A percentile compares a stretch with the other conserved stretches of the same genome.
These are phyloP conservation scores for Pyricularia sp. DNA, from an alignment of 2,329 filamentous ascomycete species.

Conservation along the genomic window DNA sequence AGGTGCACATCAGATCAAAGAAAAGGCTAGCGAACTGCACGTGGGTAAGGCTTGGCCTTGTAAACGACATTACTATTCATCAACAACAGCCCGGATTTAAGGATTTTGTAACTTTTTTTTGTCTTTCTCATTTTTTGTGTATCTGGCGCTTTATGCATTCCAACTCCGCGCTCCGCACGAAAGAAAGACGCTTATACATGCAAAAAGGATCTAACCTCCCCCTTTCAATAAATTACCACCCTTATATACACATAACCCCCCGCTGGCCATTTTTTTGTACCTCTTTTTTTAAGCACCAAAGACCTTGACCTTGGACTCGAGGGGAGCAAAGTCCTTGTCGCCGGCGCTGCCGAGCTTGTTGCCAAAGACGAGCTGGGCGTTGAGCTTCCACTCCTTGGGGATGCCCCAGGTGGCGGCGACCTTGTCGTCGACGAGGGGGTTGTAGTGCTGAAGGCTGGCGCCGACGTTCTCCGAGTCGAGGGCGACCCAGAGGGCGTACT, in stretches of 20 bases:
- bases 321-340: conserved; percentile 54
- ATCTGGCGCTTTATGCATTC: neutral
- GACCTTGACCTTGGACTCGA: conserved; percentile 60
- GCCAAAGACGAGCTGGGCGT: conserved; percentile 81
- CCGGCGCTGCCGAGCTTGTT: conserved; percentile 44
- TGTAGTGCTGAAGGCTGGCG: conserved; percentile 90
- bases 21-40: neutral
- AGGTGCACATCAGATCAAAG: neutral
- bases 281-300: conserved; percentile 37
- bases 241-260: no score
- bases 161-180: neutral
- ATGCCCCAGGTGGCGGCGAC: conserved; percentile 61
- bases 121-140: neutral
- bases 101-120: neutral
- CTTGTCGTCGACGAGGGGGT: conserved; percentile 70
- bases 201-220: neutral
- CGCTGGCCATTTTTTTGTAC: neutral
- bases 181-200: neutral
- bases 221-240: neutral
- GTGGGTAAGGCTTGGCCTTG: neutral
- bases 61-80: neutral
- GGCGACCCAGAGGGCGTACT: conserved; percentile 72
- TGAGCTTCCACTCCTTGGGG: conserved; percentile 64
- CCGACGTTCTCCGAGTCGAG: conserved; percentile 78
- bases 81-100: neutral